Evolutionary conservation across 495 filamentous ascomycete species (phyloP).

Genomic region (Aspergillus olivimuriae): DNA sequence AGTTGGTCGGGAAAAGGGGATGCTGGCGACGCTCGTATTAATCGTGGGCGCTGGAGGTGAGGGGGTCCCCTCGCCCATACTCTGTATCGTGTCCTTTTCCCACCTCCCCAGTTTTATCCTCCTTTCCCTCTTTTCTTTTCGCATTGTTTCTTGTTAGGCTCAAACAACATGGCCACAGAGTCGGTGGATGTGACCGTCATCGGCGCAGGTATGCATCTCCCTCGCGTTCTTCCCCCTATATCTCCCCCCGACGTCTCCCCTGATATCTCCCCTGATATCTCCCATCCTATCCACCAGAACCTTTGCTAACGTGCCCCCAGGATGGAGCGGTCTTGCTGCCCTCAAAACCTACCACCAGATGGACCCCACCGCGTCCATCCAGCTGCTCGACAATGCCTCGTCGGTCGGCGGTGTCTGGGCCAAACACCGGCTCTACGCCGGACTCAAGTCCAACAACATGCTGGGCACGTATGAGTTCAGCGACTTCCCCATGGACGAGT

Average conservation of each 20-base stretch:
- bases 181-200: slow-evolving; percentile 21
- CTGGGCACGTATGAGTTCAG: slow-evolving; percentile 63
- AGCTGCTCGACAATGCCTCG: slow-evolving; percentile 47
- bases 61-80: too few relatives aligned
- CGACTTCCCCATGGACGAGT: slow-evolving; percentile 66
- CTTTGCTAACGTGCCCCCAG: slow-evolving; percentile 26
- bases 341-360: slow-evolving; percentile 55
- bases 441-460: slow-evolving; percentile 59
- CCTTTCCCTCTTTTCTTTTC: background rate
- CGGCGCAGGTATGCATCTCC: slow-evolving; percentile 34
- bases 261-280: background rate
- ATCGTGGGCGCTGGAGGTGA: too few relatives aligned
- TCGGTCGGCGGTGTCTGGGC: slow-evolving; percentile 70
- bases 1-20: too few relatives aligned
- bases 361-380: slow-evolving; percentile 41
- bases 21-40: too few relatives aligned
- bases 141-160: background rate
- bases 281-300: background rate
- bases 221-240: background rate
- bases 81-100: too few relatives aligned
- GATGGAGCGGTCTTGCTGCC: slow-evolving; percentile 53
- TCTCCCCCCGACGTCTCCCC: background rate
- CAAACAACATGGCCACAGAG: slow-evolving; percentile 14
- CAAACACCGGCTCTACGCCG: slow-evolving; percentile 55
- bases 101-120: too few relatives aligned